phyloP scores from a whole-genome alignment of 2,329 filamentous ascomycete genomes.

The Trichophyton verrucosum region DNA sequence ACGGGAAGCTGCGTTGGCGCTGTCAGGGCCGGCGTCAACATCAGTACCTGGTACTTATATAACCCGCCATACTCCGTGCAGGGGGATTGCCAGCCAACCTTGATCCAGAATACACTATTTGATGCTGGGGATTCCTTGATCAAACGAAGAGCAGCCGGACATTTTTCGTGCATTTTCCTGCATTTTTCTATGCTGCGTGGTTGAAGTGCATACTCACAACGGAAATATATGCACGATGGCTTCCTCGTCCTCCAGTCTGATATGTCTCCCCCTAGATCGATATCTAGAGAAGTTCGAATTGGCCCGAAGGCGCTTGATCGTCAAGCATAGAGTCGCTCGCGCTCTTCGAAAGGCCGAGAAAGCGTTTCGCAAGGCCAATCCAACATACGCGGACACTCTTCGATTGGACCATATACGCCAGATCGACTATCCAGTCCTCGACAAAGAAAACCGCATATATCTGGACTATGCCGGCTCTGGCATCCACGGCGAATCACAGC shows the following conservation, averaged over 20 bases:
- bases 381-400: conserved; percentile 6
- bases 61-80: background rate
- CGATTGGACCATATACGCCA: conserved; percentile 9
- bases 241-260: background rate
- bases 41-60: background rate
- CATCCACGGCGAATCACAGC: conserved; percentile 10
- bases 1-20: background rate
- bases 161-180: background rate
- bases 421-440: conserved; percentile 7
- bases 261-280: background rate
- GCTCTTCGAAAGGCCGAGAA: conserved; percentile 5
- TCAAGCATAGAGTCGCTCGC: background rate
- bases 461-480: conserved; percentile 11
- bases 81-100: background rate
- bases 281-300: background rate
- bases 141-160: background rate
- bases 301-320: background rate
- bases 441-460: conserved; percentile 9
- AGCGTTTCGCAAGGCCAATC: conserved; percentile 7
- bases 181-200: background rate
- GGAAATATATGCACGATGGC: background rate
- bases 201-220: too few relatives aligned
- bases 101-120: background rate
- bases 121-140: background rate
- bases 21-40: background rate